Evolutionary conservation across 768 basidiomycete species (phyloP), one percentile per base, ranked within the genome.

Genomic region (Phanerochaete sordida): DNA sequence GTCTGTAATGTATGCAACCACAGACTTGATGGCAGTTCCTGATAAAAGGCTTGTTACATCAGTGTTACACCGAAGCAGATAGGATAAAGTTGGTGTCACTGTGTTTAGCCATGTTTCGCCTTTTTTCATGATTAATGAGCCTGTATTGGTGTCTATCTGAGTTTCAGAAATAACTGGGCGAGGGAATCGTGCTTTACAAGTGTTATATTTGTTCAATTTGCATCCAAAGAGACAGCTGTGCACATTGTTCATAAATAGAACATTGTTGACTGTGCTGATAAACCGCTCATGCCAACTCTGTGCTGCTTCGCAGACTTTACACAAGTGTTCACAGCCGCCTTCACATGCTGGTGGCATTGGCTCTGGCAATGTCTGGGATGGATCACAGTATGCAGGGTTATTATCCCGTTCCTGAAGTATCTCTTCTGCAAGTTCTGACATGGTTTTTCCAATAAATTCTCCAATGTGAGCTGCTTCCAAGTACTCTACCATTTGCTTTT

Each of bases 1-100:
- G 35, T 81, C 76, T 4, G 77, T 69, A 0, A 78, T 69, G 66
- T 79, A 79, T 23, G 71, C 64, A 0, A 78, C 59, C 2, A 76
- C 68, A 21, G 75, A 70, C 53, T 78, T 77, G 1, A 80, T 69
- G 0, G 74, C 66, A 1, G 78, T 79, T 0, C 77, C 78, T 27
- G 75, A 78, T 16, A 72, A 47, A 0, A 79, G 51, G 57, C 72
- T 72, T 0, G 76, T 74, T 0, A 76, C 70, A 65, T 79, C 77
- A 6, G 75, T 74, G 51, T 79, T 79, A 54, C 74, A 76, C 12
- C 73, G 51, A 1, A 77, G 23, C 0, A 76, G 23, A 63, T 77
- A 77, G 0, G 74, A 71, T 1, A 79, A 7, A 0, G 58, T 28
- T 9, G 69, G 59, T 11, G 70, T 69, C 24, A 74, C 68, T 0